Evolutionary conservation across 1,139 yeast species (phyloP), one percentile per base, ranked within the genome.

Genomic region (Pichia sp.): DNA sequence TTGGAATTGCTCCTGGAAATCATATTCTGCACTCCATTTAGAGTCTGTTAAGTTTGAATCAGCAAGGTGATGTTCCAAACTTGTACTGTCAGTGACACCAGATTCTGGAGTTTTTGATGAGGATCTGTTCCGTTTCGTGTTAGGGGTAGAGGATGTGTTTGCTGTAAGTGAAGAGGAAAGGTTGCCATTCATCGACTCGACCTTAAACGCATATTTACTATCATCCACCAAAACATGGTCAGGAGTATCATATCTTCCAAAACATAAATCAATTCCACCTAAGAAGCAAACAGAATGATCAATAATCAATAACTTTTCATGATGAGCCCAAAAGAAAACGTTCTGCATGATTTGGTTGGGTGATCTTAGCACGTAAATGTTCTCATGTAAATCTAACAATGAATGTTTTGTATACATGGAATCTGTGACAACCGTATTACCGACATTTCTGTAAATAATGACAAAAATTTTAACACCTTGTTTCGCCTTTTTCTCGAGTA

Each of bases 261-360:
- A 93, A 67, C 99, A 95, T 57, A 95, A 75, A 71, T 95, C 99
- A 61, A 93, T 84, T 34, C 99, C 99, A 36, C 99, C 99, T 54
- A 92, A 74, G 67, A 93, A 95, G 6, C 95, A 96, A 53, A 90
- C 80, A 0, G 93, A 85, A 61, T 88, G 90, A 70, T 95, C 99
- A 55, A 95, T 75, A 46, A 93, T 80, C 62, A 95, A 84, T 55
- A 95, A 72, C 67, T 95, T 95, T 68, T 95, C 99, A 71, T 95
- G 99, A 73, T 95, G 99, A 0, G 99, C 99, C 99, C 99, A 95
- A 69, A 95, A 95, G 65, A 84, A 89, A 0, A 96, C 90, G 65
- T 92, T 90, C 68, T 93, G 98, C 54, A 90, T 75, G 67, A 95
- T 81, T 69, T 95, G 99, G 63, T 93, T 92, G 4, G 99, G 99